phyloP scores from a whole-genome alignment of 768 basidiomycete species.

The Mrakia blollopis region DNA sequence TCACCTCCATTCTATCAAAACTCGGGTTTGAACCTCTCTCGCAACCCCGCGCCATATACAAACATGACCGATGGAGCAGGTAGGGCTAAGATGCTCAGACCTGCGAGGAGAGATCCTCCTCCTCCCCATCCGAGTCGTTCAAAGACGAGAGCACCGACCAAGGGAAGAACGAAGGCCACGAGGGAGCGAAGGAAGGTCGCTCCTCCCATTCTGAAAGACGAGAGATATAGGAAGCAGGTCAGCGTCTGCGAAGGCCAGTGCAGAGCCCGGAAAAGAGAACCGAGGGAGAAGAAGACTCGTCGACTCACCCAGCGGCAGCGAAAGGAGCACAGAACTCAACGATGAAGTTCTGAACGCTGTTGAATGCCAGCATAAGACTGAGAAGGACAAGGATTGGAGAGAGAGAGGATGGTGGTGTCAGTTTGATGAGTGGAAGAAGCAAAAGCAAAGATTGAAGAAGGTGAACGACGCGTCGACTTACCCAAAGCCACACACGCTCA shows the following conservation, averaged over 20 bases:
- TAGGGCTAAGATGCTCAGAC: neutral
- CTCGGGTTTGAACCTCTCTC: too few relatives aligned
- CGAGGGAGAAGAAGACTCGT: neutral
- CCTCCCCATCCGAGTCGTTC: conserved; percentile 3
- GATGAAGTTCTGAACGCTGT: neutral
- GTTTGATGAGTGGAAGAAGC: neutral
- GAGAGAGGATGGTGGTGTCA: too few relatives aligned
- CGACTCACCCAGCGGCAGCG: too few relatives aligned
- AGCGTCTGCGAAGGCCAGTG: too few relatives aligned
- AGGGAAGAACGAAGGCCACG: neutral
- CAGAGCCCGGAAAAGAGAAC: neutral
- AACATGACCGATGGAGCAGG: neutral
- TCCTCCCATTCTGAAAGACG: neutral
- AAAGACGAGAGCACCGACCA: neutral
- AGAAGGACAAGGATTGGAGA: too few relatives aligned
- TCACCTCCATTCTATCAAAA: too few relatives aligned
- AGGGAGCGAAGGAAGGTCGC: neutral
- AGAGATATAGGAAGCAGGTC: neutral
- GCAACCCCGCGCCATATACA: neutral
- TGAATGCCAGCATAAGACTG: neutral
- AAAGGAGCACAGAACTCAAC: neutral
- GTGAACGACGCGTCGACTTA: neutral
- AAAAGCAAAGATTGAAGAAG: neutral
- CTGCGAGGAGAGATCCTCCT: neutral
- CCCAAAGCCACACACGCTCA: conserved; percentile 11